Percentiles rank a stretch among this genome's conserved stretches.
phyloP scores from a whole-genome alignment of 2,329 filamentous ascomycete species.

The Talaromyces sp. region DNA sequence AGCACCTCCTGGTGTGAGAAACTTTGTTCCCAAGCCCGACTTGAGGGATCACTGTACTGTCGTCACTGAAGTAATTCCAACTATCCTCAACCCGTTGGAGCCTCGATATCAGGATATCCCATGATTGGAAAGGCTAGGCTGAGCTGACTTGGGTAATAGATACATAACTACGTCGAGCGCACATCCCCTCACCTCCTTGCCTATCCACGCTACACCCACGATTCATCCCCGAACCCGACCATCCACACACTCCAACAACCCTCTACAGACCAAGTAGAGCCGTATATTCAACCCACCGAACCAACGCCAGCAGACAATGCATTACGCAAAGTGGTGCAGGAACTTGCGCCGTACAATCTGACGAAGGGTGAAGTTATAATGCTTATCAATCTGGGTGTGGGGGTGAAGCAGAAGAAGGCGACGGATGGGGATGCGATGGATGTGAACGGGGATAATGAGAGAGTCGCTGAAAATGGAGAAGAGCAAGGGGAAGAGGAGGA shows the following conservation, averaged over 20 bases:
- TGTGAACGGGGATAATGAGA: conserved; percentile 19
- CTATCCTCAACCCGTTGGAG: neutral
- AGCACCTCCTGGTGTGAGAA: conserved; percentile 34
- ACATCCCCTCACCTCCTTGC: conserved; percentile 39
- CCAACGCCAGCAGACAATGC: conserved; percentile 37
- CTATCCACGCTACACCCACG: conserved; percentile 34
- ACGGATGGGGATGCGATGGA: conserved; percentile 1
- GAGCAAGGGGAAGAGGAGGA: conserved; percentile 21
- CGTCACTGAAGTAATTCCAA: conserved; percentile 39
- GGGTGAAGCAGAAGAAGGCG: conserved; percentile 20
- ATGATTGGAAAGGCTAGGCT: neutral
- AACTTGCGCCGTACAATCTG: conserved; percentile 39
- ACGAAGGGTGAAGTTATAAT: conserved; percentile 48
- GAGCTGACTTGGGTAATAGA: conserved; percentile 25
- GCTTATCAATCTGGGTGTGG: conserved; percentile 46
- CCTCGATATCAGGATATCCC: too few species aligned
- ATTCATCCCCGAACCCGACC: neutral
- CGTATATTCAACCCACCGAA: conserved; percentile 19
- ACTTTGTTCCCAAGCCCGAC: conserved; percentile 41
- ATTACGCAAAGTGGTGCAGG: conserved; percentile 35
- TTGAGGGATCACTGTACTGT: conserved; percentile 46
- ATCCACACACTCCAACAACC: conserved; percentile 20
- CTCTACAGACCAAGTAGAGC: conserved; percentile 21
- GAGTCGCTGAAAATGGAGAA: conserved; percentile 21
- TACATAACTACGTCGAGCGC: conserved; percentile 41